Evolutionary conservation across 495 filamentous ascomycete genomes (phyloP).

Genomic region (Talaromyces wortmannii): DNA sequence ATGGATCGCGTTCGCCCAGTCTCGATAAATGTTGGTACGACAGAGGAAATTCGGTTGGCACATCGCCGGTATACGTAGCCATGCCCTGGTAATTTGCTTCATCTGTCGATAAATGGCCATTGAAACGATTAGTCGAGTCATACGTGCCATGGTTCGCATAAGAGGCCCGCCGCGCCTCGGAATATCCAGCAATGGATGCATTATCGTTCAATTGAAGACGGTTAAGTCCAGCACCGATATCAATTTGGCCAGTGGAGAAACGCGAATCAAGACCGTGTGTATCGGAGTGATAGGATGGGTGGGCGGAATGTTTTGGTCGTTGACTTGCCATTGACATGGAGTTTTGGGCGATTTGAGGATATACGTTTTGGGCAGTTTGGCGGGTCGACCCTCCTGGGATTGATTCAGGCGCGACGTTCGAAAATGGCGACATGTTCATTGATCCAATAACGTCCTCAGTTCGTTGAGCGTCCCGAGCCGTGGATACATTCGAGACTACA

Average conservation of each 20-base stretch:
- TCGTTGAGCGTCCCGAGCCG: slow-evolving; percentile 19
- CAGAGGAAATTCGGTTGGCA: slow-evolving; percentile 23
- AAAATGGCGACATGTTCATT: slow-evolving; percentile 22
- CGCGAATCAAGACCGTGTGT: slow-evolving; percentile 26
- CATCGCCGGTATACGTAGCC: slow-evolving; percentile 15
- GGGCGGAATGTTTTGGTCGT: slow-evolving; percentile 24
- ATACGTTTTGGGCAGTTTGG: slow-evolving; percentile 16
- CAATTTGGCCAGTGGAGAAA: slow-evolving; percentile 21
- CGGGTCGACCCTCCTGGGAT: slow-evolving; percentile 14
- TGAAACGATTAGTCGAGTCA: slow-evolving; percentile 25
- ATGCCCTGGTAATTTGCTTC: slow-evolving; percentile 22
- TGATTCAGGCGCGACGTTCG: slow-evolving; percentile 20
- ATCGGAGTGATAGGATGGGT: slow-evolving; percentile 36
- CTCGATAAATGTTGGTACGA: slow-evolving; percentile 19
- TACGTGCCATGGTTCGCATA: slow-evolving; percentile 25
- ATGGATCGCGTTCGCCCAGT: slow-evolving; percentile 24
- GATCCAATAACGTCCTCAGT: slow-evolving; percentile 20
- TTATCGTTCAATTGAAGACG: slow-evolving; percentile 30
- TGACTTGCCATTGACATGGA: slow-evolving; percentile 26
- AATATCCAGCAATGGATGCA: slow-evolving; percentile 14
- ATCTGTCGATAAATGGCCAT: slow-evolving; percentile 18
- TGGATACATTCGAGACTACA: slow-evolving; percentile 10
- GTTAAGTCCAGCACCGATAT: slow-evolving; percentile 23
- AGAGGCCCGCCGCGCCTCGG: slow-evolving; percentile 15
- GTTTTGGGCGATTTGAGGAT: slow-evolving; percentile 32